A percentile compares a stretch with the other conserved stretches of the same genome.
Conservation (phyloP, 192 early-diverging fungal genomes). For the Radiomyces spectabilis region DNA sequence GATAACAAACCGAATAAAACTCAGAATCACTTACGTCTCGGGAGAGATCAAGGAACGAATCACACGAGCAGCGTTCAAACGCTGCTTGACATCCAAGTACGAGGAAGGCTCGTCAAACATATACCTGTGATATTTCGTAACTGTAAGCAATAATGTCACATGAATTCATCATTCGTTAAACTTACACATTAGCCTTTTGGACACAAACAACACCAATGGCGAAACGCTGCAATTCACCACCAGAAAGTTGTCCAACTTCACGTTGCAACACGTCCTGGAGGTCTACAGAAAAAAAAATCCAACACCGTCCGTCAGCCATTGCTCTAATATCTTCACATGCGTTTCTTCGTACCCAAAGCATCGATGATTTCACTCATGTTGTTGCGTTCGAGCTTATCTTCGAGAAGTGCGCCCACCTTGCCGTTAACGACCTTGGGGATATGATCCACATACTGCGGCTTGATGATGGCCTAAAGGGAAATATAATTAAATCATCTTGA, state of each 20-base stretch:
- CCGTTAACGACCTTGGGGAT: constrained; percentile 78
- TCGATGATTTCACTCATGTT: constrained; percentile 75
- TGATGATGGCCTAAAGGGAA: constrained; percentile 65
- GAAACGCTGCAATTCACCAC: constrained; percentile 97
- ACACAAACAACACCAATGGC: constrained; percentile 84
- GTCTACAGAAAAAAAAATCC: constrained; percentile 41
- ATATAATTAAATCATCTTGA: background rate
- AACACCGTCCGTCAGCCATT: background rate
- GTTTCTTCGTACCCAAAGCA: constrained; percentile 44
- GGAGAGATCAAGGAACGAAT: constrained; percentile 78
- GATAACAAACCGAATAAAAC: too few relatives aligned
- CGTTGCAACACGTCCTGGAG: constrained; percentile 77
- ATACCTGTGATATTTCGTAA: constrained; percentile 62
- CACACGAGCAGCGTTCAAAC: constrained; percentile 90
- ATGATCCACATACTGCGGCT: constrained; percentile 94
- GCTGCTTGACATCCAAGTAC: constrained; percentile 98
- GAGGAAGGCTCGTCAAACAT: constrained; percentile 99
- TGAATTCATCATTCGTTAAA: background rate
- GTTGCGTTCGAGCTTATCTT: constrained; percentile 59
- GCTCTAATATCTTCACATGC: background rate
- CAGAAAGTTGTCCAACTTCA: constrained; percentile 78
- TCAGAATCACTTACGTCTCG: constrained; percentile 15
- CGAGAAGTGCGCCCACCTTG: constrained; percentile 65
- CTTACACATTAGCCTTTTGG: constrained; percentile 81
- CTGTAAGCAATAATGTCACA: too few relatives aligned